phyloP scores from a whole-genome alignment of 2,329 filamentous ascomycete species.

The Trichoderma sp. region DNA sequence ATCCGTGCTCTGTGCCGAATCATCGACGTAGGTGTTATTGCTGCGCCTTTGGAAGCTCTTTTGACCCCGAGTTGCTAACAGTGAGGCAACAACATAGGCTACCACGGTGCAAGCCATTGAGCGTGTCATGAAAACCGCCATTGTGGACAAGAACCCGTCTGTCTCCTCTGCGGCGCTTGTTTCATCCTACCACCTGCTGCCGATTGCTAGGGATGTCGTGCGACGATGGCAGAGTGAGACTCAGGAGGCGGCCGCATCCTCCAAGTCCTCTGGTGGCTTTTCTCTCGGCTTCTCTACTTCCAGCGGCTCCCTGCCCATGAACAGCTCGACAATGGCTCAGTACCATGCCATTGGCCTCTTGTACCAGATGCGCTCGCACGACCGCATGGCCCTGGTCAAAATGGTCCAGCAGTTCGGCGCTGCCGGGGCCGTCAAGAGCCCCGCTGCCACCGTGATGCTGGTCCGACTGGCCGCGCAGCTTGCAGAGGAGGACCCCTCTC shows the following conservation, averaged over 20 bases:
- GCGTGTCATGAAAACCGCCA: slow-evolving; percentile 97
- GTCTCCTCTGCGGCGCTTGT: slow-evolving; percentile 95
- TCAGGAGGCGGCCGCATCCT: slow-evolving; percentile 88
- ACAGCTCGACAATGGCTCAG: slow-evolving; percentile 96
- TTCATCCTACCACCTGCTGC: slow-evolving; percentile 95
- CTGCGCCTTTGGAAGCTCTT: slow-evolving; percentile 8
- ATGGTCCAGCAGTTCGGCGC: slow-evolving; percentile 99
- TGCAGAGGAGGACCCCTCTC: slow-evolving; percentile 84
- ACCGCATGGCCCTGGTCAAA: slow-evolving; percentile 97
- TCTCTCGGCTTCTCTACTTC: slow-evolving; percentile 85
- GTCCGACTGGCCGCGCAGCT: slow-evolving; percentile 90
- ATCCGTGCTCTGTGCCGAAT: slow-evolving; percentile 94
- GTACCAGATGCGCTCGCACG: slow-evolving; percentile 96
- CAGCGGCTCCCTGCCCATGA: slow-evolving; percentile 71
- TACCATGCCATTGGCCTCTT: slow-evolving; percentile 97
- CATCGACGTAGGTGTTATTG: slow-evolving; percentile 69
- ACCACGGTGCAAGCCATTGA: slow-evolving; percentile 97
- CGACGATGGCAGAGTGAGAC: slow-evolving; percentile 98
- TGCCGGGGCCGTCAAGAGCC: slow-evolving; percentile 89
- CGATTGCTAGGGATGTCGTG: slow-evolving; percentile 92
- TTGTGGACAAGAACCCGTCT: slow-evolving; percentile 97
- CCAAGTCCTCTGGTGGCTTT: slow-evolving; percentile 86
- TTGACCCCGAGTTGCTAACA: slow-evolving; percentile 22
- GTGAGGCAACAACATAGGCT: slow-evolving; percentile 50
- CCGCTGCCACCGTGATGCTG: slow-evolving; percentile 86